Conservation (phyloP, 352 stramenopile species). For the Phytophthora constricta region DNA sequence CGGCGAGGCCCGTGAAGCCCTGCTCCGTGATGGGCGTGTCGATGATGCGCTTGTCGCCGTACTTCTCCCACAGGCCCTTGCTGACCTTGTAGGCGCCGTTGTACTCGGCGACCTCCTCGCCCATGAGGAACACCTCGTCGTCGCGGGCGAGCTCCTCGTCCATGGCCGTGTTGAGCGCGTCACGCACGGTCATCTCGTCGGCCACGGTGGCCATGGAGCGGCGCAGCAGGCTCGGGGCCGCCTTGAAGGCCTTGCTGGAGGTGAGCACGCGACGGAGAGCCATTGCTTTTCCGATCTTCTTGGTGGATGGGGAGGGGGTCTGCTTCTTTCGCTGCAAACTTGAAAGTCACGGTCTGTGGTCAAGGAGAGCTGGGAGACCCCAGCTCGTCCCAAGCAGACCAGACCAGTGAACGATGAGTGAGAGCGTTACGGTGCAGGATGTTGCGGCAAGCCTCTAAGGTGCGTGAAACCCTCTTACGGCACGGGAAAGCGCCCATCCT, state of each 20-base stretch:
- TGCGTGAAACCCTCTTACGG: too few relatives aligned
- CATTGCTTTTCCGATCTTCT: too few relatives aligned
- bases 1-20: constrained; percentile 94
- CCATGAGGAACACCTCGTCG: constrained; percentile 94
- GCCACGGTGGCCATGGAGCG: constrained; percentile 81
- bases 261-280: constrained; percentile 61
- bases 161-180: constrained; percentile 98
- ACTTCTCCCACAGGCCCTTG: constrained; percentile 99
- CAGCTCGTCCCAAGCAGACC: constrained; percentile 27
- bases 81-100: constrained; percentile 99
- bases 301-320: constrained; percentile 16
- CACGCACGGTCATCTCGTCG: constrained; percentile 95
- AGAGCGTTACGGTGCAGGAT: neutral
- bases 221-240: constrained; percentile 42
- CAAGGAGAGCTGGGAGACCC: neutral
- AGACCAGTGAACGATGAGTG: too few relatives aligned
- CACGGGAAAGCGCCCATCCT: neutral
- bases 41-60: constrained; percentile 98
- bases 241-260: constrained; percentile 42
- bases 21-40: constrained; percentile 99
- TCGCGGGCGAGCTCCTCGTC: constrained; percentile 99
- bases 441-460: too few relatives aligned
- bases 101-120: constrained; percentile 99
- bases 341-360: constrained; percentile 30
- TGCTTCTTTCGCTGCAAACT: constrained; percentile 42